Evolutionary conservation across 768 basidiomycete genomes (phyloP).

Genomic region (Boletus eberwhitei): DNA sequence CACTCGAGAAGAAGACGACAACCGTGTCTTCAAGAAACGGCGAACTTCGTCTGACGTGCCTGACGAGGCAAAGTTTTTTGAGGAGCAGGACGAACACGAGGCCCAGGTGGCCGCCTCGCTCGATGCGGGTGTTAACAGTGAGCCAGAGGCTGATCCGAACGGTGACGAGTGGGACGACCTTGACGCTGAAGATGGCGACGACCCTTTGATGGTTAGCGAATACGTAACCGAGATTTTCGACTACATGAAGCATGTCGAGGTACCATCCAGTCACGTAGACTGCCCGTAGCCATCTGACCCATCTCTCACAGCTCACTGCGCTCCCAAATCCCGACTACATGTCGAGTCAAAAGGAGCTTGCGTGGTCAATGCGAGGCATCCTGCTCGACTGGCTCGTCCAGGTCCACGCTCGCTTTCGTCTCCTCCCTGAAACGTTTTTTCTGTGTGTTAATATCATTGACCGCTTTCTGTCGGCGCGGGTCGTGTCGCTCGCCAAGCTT

Average conservation of each 20-base stretch:
- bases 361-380: constrained; percentile 86
- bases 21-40: constrained; percentile 68
- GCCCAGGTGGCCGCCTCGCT: constrained; percentile 40
- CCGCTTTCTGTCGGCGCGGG: constrained; percentile 66
- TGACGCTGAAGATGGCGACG: constrained; percentile 86
- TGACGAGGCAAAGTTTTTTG: constrained; percentile 41
- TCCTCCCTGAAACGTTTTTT: constrained; percentile 90
- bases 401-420: constrained; percentile 81
- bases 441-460: constrained; percentile 84
- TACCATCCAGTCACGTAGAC: constrained; percentile 30
- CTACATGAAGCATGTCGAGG: constrained; percentile 86
- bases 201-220: constrained; percentile 96
- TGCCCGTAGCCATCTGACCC: not conserved
- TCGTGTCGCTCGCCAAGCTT: constrained; percentile 77
- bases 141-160: constrained; percentile 64
- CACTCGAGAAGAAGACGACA: constrained; percentile 50
- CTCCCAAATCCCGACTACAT: constrained; percentile 87
- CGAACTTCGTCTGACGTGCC: constrained; percentile 67
- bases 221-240: constrained; percentile 93
- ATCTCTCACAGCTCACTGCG: constrained; percentile 54
- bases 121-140: constrained; percentile 40
- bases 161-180: constrained; percentile 82
- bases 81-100: constrained; percentile 37
- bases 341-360: constrained; percentile 75
- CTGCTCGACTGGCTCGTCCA: constrained; percentile 94